phyloP scores from a whole-genome alignment of 331 rosid species.

The Phaseolus coccineus region DNA sequence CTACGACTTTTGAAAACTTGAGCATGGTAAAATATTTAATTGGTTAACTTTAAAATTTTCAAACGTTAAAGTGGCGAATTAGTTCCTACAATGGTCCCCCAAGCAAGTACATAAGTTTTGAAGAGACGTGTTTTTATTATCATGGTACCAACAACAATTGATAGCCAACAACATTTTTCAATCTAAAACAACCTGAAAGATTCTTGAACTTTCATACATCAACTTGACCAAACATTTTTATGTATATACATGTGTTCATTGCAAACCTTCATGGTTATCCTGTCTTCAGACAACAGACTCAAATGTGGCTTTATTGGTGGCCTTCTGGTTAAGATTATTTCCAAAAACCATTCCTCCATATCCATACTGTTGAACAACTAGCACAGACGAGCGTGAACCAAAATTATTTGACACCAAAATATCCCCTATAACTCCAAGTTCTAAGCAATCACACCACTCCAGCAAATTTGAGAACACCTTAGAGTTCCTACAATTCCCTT shows the following conservation, averaged over 20 bases:
- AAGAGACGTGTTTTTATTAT: too few species aligned
- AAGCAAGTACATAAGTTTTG: too few species aligned
- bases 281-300: conserved; percentile 10
- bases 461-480: neutral
- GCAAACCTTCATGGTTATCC: neutral
- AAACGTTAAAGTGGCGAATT: too few species aligned
- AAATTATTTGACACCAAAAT: conserved; percentile 46
- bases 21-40: too few species aligned
- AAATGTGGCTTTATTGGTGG: neutral
- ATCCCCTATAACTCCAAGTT: conserved; percentile 52
- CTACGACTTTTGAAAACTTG: too few species aligned
- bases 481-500: conserved; percentile 43
- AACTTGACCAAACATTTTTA: neutral
- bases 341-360: conserved; percentile 35
- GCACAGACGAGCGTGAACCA: conserved; percentile 41
- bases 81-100: too few species aligned
- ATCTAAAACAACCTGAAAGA: too few species aligned
- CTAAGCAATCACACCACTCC: conserved; percentile 45
- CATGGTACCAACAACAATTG: too few species aligned
- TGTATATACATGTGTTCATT: neutral
- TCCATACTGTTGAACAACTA: conserved; percentile 53
- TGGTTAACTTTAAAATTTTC: too few species aligned
- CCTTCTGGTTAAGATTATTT: neutral
- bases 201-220: too few species aligned
- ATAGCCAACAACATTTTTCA: too few species aligned